These are phyloP conservation scores for Bipolaris zeicola DNA, from an alignment of 2,329 filamentous ascomycete species.

Conservation along the genomic window DNA sequence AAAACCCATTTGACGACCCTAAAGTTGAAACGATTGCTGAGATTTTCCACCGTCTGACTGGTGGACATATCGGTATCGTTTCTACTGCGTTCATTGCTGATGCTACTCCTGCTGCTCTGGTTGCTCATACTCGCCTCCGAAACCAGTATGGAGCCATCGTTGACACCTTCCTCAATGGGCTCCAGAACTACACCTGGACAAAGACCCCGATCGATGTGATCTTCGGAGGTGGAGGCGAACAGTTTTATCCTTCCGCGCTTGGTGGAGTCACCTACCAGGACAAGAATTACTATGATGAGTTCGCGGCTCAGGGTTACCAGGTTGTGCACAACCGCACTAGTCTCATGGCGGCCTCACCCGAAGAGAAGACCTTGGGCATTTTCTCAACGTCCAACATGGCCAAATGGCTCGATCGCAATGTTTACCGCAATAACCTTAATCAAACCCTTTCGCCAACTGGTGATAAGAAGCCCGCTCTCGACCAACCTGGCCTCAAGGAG, in stretches of 20 bases:
- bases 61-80: conserved; percentile 66
- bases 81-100: conserved; percentile 83
- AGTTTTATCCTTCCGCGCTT: conserved; percentile 65
- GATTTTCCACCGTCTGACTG: conserved; percentile 72
- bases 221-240: conserved; percentile 82
- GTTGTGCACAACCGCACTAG: conserved; percentile 76
- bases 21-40: conserved; percentile 85
- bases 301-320: conserved; percentile 73
- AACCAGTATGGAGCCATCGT: conserved; percentile 73
- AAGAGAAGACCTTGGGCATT: conserved; percentile 72
- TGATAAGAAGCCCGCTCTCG: conserved; percentile 65
- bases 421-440: conserved; percentile 74
- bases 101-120: conserved; percentile 72
- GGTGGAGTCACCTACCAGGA: conserved; percentile 68
- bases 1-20: conserved; percentile 50
- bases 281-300: conserved; percentile 74
- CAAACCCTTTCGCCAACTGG: conserved; percentile 74
- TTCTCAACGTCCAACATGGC: conserved; percentile 77
- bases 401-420: conserved; percentile 84
- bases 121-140: conserved; percentile 70
- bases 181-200: conserved; percentile 73
- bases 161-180: conserved; percentile 75
- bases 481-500: conserved; percentile 83
- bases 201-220: conserved; percentile 74
- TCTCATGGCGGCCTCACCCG: conserved; percentile 62